Evolutionary conservation across 1,139 yeast genomes (phyloP), one percentile per base, ranked within the genome.

Genomic region (Candida glucosophila): DNA sequence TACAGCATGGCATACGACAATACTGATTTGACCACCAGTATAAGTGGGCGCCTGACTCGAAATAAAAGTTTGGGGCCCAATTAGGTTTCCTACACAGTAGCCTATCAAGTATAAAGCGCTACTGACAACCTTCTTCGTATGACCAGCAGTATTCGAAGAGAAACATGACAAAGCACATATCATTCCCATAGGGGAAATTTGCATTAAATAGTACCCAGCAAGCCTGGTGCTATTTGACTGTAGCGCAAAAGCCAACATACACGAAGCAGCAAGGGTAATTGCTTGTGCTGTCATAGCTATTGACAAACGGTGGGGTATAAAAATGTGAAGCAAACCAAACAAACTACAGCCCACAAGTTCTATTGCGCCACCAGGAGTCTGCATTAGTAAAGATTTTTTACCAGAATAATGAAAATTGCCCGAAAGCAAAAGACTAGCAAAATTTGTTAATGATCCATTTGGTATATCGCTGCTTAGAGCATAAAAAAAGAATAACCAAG

Each of bases 31-130:
- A 3, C 75, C 80, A 3, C 67, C 58, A 3, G 44, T 39, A 39
- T 73, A 74, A 8, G 36, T 41, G 9, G 85, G 85, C 1, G 73
- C 72, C 39, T 74, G 71, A 5, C 38, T 36, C 0, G 55, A 54
- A 34, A 68, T 56, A 44, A 77, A 78, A 23, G 78, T 65, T 44
- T 77, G 85, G 3, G 90, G 86, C 4, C 88, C 88, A 25, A 75
- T 58, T 25, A 79, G 55, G 36, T 79, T 79, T 15, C 90, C 85
- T 15, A 69, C 67, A 39, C 81, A 73, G 41, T 73, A 77, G 1
- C 75, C 79, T 29, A 77, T 57, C 48, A 78, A 64, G 20, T 67
- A 64, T 16, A 73, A 43, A 2, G 80, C 80, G 45, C 70, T 75
- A 15, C 71, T 67, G 5, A 75, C 68, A 24, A 71, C 52, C 44